Base-by-base conservation (phyloP, 1,284 basidiomycete species). In the Pseudozyma hubeiensis region DNA sequence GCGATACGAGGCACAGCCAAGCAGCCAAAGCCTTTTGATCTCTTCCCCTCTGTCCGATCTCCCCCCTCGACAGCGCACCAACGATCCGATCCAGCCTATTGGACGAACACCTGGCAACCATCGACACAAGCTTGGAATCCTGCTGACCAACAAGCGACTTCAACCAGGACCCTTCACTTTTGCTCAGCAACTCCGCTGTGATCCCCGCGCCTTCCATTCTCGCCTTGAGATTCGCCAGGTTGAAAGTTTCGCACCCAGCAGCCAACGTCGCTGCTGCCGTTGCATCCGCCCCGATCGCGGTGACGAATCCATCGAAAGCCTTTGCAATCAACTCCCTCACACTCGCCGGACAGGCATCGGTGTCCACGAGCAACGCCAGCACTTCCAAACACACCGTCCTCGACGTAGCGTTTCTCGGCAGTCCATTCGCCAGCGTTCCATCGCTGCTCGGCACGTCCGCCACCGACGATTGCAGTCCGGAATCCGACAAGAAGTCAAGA, bases 341-440 rank as follows among this genome's bases (percentile, higher is more conserved):
- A 29, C 44, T 47, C 7, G n/a, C 19, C 0, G 63, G 63, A 43
- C 72, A 75, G 14, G 43, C 48, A 24, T 75, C 67, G 1, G 63
- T 56, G 48, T 62, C 72, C 30, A 75, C 33, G 53, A 75, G 30
- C 54, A 75, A 34, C 31, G 58, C 44, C 24, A 75, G 3, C 31
- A 75, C 67, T 8, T 70, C 72, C 44, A 75, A 40, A 49, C 49
- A 41, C 31, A 75, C 63, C 7, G 67, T 75, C 7, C 48, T 13
- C n/a, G 56, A 45, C 1, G 41, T 70, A 1, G 72, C 63, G 13
- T 55, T 63, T n/a, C 72, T 46, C 33, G 37, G 24, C 35, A 70
- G 19, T 8, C 72, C 72, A 19, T 66, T 66, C 7, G 53, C 63
- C 19, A 75, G 34, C 44, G 40, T 57, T 0, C 59, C 63, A 37